A percentile compares a stretch with the other conserved stretches of the same genome.
Conservation (phyloP, 2,329 filamentous ascomycete genomes). For the Didymosphaeria variabile region DNA sequence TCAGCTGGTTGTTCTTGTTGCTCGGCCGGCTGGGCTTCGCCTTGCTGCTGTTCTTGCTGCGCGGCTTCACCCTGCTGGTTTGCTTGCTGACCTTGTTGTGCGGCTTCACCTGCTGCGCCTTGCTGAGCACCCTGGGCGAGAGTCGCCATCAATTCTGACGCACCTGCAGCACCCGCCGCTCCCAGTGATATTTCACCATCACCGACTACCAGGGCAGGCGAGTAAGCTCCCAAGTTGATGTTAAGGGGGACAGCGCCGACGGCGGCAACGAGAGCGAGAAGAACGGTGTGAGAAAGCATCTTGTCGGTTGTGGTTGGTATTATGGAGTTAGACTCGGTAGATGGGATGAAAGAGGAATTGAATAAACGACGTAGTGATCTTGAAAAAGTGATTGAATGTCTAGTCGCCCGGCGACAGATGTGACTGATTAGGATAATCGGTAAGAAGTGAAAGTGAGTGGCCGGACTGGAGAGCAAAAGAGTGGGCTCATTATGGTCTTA, state of each 20-base stretch:
- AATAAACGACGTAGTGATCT: slow-evolving; percentile 33
- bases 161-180: slow-evolving; percentile 47
- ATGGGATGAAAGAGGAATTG: slow-evolving; percentile 24
- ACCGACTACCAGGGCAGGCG: slow-evolving; percentile 63
- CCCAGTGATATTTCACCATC: slow-evolving; percentile 63
- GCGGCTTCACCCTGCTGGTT: slow-evolving; percentile 29
- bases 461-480: slow-evolving; percentile 47
- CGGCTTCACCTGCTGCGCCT: slow-evolving; percentile 26
- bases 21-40: slow-evolving; percentile 29
- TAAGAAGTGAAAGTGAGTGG: slow-evolving; percentile 49
- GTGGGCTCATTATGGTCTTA: slow-evolving; percentile 37
- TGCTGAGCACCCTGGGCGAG: slow-evolving; percentile 52
- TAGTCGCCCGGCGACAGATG: slow-evolving; percentile 45
- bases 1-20: slow-evolving; percentile 29
- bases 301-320: slow-evolving; percentile 31
- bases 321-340: slow-evolving; percentile 28
- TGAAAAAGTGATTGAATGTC: slow-evolving; percentile 31
- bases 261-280: slow-evolving; percentile 47
- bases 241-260: slow-evolving; percentile 58
- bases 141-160: slow-evolving; percentile 55
- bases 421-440: slow-evolving; percentile 32
- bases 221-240: slow-evolving; percentile 63
- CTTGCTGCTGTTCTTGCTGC: slow-evolving; percentile 24
- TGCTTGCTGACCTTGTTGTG: slow-evolving; percentile 26
- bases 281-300: slow-evolving; percentile 51